phyloP scores from a whole-genome alignment of 805 yeast genomes.

The Ogataea haglerorum region DNA sequence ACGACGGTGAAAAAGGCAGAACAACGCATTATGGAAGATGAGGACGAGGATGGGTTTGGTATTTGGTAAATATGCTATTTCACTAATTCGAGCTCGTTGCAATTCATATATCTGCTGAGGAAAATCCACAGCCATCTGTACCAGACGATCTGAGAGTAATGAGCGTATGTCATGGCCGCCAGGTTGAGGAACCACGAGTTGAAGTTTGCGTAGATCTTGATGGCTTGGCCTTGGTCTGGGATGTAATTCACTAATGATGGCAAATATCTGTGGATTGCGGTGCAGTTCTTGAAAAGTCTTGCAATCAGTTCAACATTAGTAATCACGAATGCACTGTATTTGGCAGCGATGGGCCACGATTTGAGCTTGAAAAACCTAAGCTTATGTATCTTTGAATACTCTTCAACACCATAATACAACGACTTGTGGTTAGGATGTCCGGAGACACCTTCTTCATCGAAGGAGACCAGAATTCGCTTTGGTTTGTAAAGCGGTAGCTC shows the following conservation, averaged over 20 bases:
- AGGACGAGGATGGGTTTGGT: conserved; percentile 29
- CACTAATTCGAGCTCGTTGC: conserved; percentile 56
- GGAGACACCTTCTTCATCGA: conserved; percentile 81
- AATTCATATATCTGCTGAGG: conserved; percentile 70
- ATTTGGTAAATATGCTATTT: conserved; percentile 22
- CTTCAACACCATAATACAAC: conserved; percentile 47
- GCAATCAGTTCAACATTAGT: conserved; percentile 36
- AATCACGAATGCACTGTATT: conserved; percentile 47
- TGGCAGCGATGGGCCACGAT: conserved; percentile 35
- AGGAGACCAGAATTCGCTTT: conserved; percentile 56
- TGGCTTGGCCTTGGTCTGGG: conserved; percentile 18
- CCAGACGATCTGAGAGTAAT: conserved; percentile 92
- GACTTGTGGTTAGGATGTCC: conserved; percentile 84
- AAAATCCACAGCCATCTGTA: conserved; percentile 86
- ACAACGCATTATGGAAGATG: conserved; percentile 20
- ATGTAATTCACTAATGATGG: background rate
- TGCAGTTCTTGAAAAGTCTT: conserved; percentile 17
- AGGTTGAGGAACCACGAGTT: conserved; percentile 41
- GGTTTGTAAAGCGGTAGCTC: conserved; percentile 17
- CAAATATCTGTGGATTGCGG: background rate
- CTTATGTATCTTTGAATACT: conserved; percentile 26
- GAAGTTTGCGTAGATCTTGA: conserved; percentile 39
- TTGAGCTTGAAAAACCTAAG: conserved; percentile 27
- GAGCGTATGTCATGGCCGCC: conserved; percentile 79
- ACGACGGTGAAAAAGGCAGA: conserved; percentile 10